Evolutionary conservation across 768 basidiomycete genomes (phyloP).

Genomic region (Leccinum disarticulatum): DNA sequence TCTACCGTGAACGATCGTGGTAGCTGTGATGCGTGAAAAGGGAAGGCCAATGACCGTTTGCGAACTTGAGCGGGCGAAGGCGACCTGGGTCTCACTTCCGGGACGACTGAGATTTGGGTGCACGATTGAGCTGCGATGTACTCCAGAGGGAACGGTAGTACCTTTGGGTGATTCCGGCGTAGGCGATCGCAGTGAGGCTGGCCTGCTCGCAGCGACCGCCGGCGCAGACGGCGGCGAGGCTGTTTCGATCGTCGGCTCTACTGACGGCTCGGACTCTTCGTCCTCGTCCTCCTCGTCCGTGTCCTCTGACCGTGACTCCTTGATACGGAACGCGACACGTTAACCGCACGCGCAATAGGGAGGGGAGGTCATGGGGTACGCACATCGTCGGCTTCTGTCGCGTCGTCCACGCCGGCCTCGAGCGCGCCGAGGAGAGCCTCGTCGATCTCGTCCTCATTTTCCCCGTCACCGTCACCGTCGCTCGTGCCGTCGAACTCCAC

Average conservation of each 20-base stretch:
- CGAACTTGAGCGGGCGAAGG: slow-evolving; percentile 58
- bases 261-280: slow-evolving; percentile 43
- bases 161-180: slow-evolving; percentile 37
- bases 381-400: slow-evolving; percentile 72
- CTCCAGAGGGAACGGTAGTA: slow-evolving; percentile 14
- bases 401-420: slow-evolving; percentile 57
- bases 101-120: slow-evolving; percentile 14
- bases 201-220: slow-evolving; percentile 16
- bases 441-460: slow-evolving; percentile 50
- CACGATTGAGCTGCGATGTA: slow-evolving; percentile 18
- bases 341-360: neutral
- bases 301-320: slow-evolving; percentile 62
- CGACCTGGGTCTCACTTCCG: slow-evolving; percentile 37
- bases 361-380: slow-evolving; percentile 25
- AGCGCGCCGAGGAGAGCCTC: slow-evolving; percentile 64
- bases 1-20: slow-evolving; percentile 82
- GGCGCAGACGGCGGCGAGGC: slow-evolving; percentile 31
- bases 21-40: slow-evolving; percentile 27
- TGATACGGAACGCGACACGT: slow-evolving; percentile 7
- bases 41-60: slow-evolving; percentile 41
- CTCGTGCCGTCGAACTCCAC: slow-evolving; percentile 50
- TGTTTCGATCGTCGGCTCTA: slow-evolving; percentile 31
- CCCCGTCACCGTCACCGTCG: slow-evolving; percentile 47
- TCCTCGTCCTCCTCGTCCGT: slow-evolving; percentile 58
- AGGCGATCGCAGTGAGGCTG: slow-evolving; percentile 23